phyloP scores from a whole-genome alignment of 768 basidiomycete genomes.

The Dioszegia crocea region DNA sequence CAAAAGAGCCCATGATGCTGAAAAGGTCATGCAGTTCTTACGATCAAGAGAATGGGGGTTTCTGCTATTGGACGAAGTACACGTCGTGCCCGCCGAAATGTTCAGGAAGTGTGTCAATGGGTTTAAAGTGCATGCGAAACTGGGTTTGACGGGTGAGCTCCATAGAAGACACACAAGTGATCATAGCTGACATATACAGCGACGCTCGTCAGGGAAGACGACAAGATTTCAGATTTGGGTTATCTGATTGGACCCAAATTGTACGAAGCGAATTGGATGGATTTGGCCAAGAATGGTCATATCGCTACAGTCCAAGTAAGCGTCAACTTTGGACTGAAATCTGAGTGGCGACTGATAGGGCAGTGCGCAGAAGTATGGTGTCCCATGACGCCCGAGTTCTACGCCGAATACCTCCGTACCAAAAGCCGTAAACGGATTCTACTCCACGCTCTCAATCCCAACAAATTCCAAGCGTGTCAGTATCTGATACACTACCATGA shows the following conservation, averaged over 20 bases:
- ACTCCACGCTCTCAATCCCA: slow-evolving; percentile 98
- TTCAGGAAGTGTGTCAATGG: slow-evolving; percentile 96
- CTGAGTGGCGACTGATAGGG: background rate
- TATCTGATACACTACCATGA: slow-evolving; percentile 98
- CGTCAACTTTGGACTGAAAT: slow-evolving; percentile 12
- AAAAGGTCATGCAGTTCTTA: slow-evolving; percentile 99
- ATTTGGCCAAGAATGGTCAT: slow-evolving; percentile 96
- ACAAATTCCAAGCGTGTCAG: slow-evolving; percentile 98
- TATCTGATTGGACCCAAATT: slow-evolving; percentile 99
- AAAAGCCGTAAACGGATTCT: slow-evolving; percentile 91
- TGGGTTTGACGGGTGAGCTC: slow-evolving; percentile 81
- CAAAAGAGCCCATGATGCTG: slow-evolving; percentile 96
- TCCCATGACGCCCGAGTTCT: slow-evolving; percentile 99
- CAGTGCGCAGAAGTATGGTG: slow-evolving; percentile 99
- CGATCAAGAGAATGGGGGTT: slow-evolving; percentile 99
- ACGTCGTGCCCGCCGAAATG: slow-evolving; percentile 98
- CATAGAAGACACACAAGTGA: background rate
- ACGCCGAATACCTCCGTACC: slow-evolving; percentile 82
- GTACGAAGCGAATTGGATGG: slow-evolving; percentile 99
- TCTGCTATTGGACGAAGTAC: slow-evolving; percentile 94
- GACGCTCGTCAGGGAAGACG: slow-evolving; percentile 96
- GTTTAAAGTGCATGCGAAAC: slow-evolving; percentile 97
- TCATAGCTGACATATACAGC: slow-evolving; percentile 56
- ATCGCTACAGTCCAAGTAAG: slow-evolving; percentile 98
- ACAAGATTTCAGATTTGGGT: slow-evolving; percentile 96